Evolutionary conservation across 164 flowering plant species (phyloP).

Genomic region (Houttuynia cordata): DNA sequence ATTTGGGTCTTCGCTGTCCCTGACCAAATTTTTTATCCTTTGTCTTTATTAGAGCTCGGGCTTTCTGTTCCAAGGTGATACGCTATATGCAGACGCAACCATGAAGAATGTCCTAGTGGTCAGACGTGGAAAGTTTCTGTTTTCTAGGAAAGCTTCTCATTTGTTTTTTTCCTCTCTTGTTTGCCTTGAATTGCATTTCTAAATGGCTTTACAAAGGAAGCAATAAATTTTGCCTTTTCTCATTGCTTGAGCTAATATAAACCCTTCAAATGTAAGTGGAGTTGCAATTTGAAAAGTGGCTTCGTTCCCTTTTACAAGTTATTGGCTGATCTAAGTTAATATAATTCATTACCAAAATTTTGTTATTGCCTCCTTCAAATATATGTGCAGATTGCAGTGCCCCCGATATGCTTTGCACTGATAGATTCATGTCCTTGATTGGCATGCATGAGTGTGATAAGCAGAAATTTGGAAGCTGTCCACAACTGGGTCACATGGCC

Average conservation of each 20-base stretch:
- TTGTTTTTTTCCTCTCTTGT: not conserved
- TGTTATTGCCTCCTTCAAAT: no score
- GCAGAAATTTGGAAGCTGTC: not conserved
- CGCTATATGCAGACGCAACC: conserved; percentile 10
- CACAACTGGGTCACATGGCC: not conserved
- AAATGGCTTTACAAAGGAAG: not conserved
- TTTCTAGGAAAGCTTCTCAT: no score
- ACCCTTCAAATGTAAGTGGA: not conserved
- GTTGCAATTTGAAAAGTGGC: not conserved
- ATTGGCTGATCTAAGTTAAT: not conserved
- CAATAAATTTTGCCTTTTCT: not conserved
- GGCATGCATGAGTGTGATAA: not conserved
- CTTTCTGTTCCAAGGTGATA: conserved; percentile 78
- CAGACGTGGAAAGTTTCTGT: not conserved
- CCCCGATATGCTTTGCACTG: no score
- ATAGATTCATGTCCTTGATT: not conserved
- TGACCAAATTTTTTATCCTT: conserved; percentile 5
- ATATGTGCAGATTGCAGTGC: no score
- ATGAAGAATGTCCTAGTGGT: conserved; percentile 1
- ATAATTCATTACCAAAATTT: no score
- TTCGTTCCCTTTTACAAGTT: not conserved
- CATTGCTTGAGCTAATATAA: not conserved
- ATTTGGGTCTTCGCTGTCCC: not conserved
- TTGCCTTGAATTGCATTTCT: not conserved
- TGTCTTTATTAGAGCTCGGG: conserved; percentile 50